These are phyloP conservation scores for Annona squamosa DNA, from an alignment of 164 flowering plant species.

Conservation along the genomic window DNA sequence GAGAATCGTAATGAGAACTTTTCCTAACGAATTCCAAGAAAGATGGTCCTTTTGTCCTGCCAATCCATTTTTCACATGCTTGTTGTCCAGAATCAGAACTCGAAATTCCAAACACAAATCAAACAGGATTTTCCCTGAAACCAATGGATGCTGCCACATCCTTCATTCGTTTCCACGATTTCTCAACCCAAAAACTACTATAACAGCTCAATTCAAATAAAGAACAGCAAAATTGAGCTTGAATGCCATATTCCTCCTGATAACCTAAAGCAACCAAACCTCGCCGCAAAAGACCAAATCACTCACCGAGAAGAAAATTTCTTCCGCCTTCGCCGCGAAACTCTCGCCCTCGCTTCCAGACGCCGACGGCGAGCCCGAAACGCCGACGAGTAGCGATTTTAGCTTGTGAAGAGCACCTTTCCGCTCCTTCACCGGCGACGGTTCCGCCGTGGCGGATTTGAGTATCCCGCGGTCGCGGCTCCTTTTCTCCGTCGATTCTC, in stretches of 20 bases:
- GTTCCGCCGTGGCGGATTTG: conserved; percentile 1
- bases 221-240: neutral
- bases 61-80: no score
- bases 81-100: no score
- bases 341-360: conserved; percentile 22
- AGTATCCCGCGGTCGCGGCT: conserved; percentile 10
- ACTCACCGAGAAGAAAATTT: conserved; percentile 53
- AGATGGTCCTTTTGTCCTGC: no score
- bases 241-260: no score
- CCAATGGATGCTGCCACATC: no score
- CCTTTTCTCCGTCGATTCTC: conserved; percentile 20
- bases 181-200: neutral
- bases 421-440: conserved; percentile 15
- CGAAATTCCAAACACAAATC: no score
- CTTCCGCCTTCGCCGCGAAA: conserved; percentile 27
- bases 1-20: no score
- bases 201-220: neutral
- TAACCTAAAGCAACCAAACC: neutral
- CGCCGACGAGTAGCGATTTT: conserved; percentile 30
- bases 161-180: no score
- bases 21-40: neutral
- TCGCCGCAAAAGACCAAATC: neutral
- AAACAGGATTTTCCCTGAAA: no score
- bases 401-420: conserved; percentile 29
- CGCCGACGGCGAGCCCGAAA: conserved; percentile 19